These are phyloP conservation scores for Collybia nuda DNA, from an alignment of 768 basidiomycete genomes.

Conservation along the genomic window DNA sequence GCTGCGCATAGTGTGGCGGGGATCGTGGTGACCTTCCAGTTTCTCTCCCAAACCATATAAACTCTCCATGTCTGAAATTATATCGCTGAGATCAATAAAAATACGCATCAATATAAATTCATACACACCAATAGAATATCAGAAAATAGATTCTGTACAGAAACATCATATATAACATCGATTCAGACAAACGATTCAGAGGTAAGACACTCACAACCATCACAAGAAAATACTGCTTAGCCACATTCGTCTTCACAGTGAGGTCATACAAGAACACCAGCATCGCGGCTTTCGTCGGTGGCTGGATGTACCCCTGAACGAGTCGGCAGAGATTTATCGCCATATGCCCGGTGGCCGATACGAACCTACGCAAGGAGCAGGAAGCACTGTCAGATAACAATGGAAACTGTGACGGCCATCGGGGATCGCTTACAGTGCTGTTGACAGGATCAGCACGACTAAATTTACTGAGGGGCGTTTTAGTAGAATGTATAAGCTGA, in stretches of 20 bases:
- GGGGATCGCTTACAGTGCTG: constrained; percentile 20
- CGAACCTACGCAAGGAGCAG: constrained; percentile 15
- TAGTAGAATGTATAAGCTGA: not conserved
- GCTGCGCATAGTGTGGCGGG: not conserved
- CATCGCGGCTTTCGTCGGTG: constrained; percentile 23
- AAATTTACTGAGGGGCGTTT: constrained; percentile 20
- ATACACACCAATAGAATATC: constrained; percentile 5
- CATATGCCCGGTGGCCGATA: constrained; percentile 31
- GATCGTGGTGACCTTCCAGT: not conserved
- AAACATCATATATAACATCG: not conserved
- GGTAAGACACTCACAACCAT: not conserved
- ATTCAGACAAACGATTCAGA: not conserved
- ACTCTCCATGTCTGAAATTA: too few relatives aligned
- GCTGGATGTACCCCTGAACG: constrained; percentile 30
- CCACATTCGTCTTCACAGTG: constrained; percentile 32
- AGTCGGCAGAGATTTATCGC: constrained; percentile 32
- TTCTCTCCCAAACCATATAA: not conserved
- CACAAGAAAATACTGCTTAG: constrained; percentile 16
- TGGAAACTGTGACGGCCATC: constrained; percentile 19
- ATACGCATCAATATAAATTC: too few relatives aligned
- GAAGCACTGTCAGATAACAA: constrained; percentile 21
- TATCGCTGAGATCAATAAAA: too few relatives aligned
- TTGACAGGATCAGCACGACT: constrained; percentile 25
- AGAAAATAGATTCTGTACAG: constrained; percentile 1
- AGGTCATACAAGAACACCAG: constrained; percentile 31